Conservation (phyloP, 805 yeast species). For the Cyberlindnera petersonii region DNA sequence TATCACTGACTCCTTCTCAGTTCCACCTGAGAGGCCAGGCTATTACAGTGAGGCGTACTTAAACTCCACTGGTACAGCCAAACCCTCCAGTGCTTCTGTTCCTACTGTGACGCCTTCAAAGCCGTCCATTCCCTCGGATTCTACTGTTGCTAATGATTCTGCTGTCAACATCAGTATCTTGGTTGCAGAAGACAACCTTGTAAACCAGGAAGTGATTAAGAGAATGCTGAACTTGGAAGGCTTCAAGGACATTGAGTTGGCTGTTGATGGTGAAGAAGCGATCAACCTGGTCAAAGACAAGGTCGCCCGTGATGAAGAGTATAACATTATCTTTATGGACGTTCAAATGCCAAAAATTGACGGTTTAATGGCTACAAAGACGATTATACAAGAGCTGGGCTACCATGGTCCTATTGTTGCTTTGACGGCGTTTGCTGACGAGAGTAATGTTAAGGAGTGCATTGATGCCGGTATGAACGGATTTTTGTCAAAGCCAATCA, state of each 20-base stretch:
- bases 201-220: conserved; percentile 89
- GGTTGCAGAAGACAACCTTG: conserved; percentile 92
- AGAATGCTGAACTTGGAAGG: conserved; percentile 89
- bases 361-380: conserved; percentile 78
- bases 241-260: conserved; percentile 62
- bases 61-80: conserved; percentile 40
- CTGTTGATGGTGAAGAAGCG: conserved; percentile 91
- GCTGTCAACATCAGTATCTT: conserved; percentile 43
- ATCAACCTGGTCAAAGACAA: conserved; percentile 51
- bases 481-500: conserved; percentile 83
- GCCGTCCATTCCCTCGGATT: not conserved
- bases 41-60: conserved; percentile 21
- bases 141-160: conserved; percentile 10
- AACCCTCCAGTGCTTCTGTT: conserved; percentile 11
- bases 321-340: conserved; percentile 88
- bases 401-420: conserved; percentile 82
- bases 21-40: conserved; percentile 14
- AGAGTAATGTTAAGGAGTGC: conserved; percentile 82
- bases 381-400: conserved; percentile 65
- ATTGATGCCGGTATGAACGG: conserved; percentile 90
- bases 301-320: conserved; percentile 33
- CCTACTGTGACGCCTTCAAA: conserved; percentile 7
- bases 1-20: conserved; percentile 11
- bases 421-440: conserved; percentile 92
- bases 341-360: conserved; percentile 96